Evolutionary conservation across 2,329 filamentous ascomycete species (phyloP), one percentile per base, ranked within the genome.

Genomic region (Diaporthe ampelina): DNA sequence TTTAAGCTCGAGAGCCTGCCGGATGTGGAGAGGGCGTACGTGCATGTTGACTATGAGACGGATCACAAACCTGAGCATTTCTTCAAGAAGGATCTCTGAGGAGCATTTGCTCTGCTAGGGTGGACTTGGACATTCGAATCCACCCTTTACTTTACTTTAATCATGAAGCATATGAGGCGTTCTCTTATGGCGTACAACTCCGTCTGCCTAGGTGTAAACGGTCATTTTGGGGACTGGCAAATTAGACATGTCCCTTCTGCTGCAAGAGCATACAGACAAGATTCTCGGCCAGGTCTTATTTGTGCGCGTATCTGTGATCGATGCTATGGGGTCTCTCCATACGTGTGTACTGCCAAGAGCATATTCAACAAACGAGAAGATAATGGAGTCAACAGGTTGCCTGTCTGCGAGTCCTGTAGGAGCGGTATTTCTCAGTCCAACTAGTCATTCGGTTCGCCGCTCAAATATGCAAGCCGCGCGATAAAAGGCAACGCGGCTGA

Each of bases 41-140:
- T 98, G 26, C 97, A 99, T 82, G 95, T 98, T 24, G 97, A 99
- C 83, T 98, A 97, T 79, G 97, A 98, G 86, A 98, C 95, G 5
- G 95, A 93, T 24, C 97, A 98, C 83, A 95, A 97, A 83, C 96
- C 96, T 0, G 95, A 98, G 86, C 95, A 92, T 79, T 85, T 85
- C 19, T 86, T 85, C 75, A 92, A 91, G 85, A 92, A 92, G 83
- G 88, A 92, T 76, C 76, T 92, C 2, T 43, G 15, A 43, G 40
- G 40, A 43, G n/a, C 26, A 15, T n/a, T 40, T 19, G 26, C 21
- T 24, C 29, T 24, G 13, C 26, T 17, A 40, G 48, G 10, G 3
- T 45, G 29, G 37, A 10, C 13, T 19, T 19, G 59, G 11, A n/a
- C 29, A 40, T 26, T 19, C 19, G 24, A 35, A 17, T 50, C 19